A percentile compares a stretch with the other conserved stretches of the same genome.
Conservation (phyloP, 257 asterid genomes). For the Coffea canephora region DNA sequence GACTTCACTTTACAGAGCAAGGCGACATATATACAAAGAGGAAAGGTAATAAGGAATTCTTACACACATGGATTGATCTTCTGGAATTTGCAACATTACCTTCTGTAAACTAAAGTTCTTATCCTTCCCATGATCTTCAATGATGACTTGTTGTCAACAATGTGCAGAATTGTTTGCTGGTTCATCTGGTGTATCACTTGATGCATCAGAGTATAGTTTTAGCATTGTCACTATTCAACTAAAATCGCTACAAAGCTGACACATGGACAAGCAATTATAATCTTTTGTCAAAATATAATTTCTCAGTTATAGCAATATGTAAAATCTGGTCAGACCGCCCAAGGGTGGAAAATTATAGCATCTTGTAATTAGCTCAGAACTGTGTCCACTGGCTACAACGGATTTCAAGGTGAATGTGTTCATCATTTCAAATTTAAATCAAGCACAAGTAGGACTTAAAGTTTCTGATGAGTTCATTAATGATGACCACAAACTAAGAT, state of each 20-base stretch:
- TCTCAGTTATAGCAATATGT: neutral
- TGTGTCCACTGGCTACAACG: neutral
- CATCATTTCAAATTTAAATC: neutral
- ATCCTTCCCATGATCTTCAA: neutral
- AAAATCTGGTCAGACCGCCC: neutral
- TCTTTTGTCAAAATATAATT: neutral
- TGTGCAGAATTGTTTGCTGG: neutral
- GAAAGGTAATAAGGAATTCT: slow-evolving; percentile 52
- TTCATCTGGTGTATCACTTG: neutral
- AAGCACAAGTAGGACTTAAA: neutral
- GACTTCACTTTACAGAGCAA: slow-evolving; percentile 78
- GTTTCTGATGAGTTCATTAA: neutral
- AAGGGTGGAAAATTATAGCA: neutral
- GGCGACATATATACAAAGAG: slow-evolving; percentile 80
- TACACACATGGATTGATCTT: neutral
- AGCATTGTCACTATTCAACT: neutral
- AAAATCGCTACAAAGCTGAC: neutral
- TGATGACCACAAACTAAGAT: neutral
- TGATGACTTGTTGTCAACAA: neutral
- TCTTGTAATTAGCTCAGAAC: neutral
- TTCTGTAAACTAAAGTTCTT: neutral
- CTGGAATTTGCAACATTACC: neutral
- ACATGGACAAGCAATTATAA: neutral
- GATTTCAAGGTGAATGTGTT: neutral
- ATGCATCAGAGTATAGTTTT: neutral